Evolutionary conservation across 768 basidiomycete species (phyloP), one percentile per base, ranked within the genome.

Genomic region (Lactarius pseudohatsudake): DNA sequence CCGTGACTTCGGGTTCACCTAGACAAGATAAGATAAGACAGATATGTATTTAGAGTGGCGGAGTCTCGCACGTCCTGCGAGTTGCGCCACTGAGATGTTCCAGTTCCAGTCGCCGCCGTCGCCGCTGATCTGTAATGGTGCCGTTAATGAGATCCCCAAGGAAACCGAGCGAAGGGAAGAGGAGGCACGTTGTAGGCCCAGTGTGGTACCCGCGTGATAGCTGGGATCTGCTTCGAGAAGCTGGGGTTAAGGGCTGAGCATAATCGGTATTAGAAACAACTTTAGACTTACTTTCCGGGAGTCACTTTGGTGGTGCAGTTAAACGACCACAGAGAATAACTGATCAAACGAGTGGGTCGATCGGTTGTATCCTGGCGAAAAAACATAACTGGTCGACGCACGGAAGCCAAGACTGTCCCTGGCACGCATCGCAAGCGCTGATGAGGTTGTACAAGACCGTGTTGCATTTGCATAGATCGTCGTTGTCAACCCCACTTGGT

Each of bases 121-220:
- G n/a, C n/a, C n/a, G n/a, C n/a, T n/a, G n/a, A n/a, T n/a, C n/a
- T 7, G 22, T n/a, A 38, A 32, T 18, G 9, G 22, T 11, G 10
- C 2, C 4, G 10, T 54, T 4, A 5, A 47, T 41, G n/a, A 22
- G n/a, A n/a, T n/a, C n/a, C n/a, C n/a, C n/a, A n/a, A n/a, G n/a
- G n/a, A n/a, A n/a, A n/a, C n/a, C n/a, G n/a, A n/a, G n/a, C n/a
- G 13, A 47, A 57, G 53, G 41, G 28, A 3, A 26, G 20, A 18
- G n/a, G 41, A 28, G 50, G 43, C 36, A 66, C 73, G 30, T 3
- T 3, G 30, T 30, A 30, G 30, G 30, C 84, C 72, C 81, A 86
- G 53, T 79, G 74, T 8, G 84, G 85, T 7, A 86, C 79, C 13
- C 69, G 71, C 4, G 79, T 80, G 18, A 68, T 75, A 15, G 70